Evolutionary conservation across 2,329 filamentous ascomycete genomes (phyloP).

Genomic region (Diaporthe destruens): DNA sequence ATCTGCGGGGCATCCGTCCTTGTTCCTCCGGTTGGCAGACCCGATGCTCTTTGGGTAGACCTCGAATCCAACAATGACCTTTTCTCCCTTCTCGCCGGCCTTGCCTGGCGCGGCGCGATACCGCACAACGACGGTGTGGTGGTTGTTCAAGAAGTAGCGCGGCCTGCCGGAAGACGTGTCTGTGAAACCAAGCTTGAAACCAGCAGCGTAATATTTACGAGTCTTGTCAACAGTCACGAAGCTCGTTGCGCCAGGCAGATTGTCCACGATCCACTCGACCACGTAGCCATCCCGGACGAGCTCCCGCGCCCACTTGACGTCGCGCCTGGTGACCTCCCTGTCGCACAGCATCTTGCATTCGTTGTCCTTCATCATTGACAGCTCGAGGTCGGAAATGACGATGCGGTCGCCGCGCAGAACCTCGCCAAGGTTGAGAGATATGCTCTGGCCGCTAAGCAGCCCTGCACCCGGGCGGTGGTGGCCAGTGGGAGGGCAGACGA

Average conservation of each 20-base stretch:
- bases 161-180: slow-evolving; percentile 72
- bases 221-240: slow-evolving; percentile 89
- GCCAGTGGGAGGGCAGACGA: slow-evolving; percentile 84
- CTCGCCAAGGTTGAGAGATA: slow-evolving; percentile 87
- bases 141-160: slow-evolving; percentile 85
- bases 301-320: slow-evolving; percentile 76
- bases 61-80: slow-evolving; percentile 89
- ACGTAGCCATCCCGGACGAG: slow-evolving; percentile 85
- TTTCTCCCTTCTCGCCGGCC: slow-evolving; percentile 77
- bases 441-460: slow-evolving; percentile 80
- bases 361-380: slow-evolving; percentile 81
- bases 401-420: slow-evolving; percentile 90
- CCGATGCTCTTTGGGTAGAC: slow-evolving; percentile 89
- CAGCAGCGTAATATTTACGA: slow-evolving; percentile 88
- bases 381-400: slow-evolving; percentile 84
- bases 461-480: slow-evolving; percentile 73
- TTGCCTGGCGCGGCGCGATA: slow-evolving; percentile 79
- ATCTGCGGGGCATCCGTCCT: slow-evolving; percentile 76
- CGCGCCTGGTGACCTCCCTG: slow-evolving; percentile 72
- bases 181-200: slow-evolving; percentile 88
- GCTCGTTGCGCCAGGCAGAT: slow-evolving; percentile 87
- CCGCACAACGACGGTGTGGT: slow-evolving; percentile 86
- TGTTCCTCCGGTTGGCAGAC: slow-evolving; percentile 68
- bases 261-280: slow-evolving; percentile 95
- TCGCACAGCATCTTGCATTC: slow-evolving; percentile 81